Base-by-base conservation (phyloP, 2,329 filamentous ascomycete genomes). In the Cladorrhinum sp. region DNA sequence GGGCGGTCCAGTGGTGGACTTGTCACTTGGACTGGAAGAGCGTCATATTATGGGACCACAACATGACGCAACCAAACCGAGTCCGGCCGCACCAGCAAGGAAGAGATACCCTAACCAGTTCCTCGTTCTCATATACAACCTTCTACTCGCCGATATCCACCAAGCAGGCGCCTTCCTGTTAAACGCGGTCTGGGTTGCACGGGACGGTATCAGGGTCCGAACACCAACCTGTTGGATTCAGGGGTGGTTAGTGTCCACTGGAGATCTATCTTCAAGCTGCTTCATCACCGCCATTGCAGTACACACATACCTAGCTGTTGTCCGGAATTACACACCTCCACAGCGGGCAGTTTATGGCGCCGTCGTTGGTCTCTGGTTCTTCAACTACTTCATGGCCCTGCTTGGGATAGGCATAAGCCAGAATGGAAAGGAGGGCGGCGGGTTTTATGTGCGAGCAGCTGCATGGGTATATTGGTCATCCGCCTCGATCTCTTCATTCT, bases 71-170 rank as follows among this genome's bases (percentile, higher is more conserved):
- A 18, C 32, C 3, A 57, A 61, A 27, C 57, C 18, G 6, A 10
- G 45, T 3, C n/a, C 55, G 9, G 51, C 4, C 0, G n/a, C 57
- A 23, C 57, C 50, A 22, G 54, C 20, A 36, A 62, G 59, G 48
- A 65, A 61, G 55, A 12, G 62, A 10, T 58, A 67, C 49, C 67
- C 67, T 1, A 85, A 85, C 62, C 84, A 87, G 69, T 85, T 85
- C 65, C 75, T 86, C 22, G 74, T 86, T 3, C 74, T 87, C 3
- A 80, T 86, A 59, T 81, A 83, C 71, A 86, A 86, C 68, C 78
- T 86, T 7, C 72, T 86, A 2, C 71, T 84, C 56, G 83, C 84
- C 29, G 84, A 87, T 67, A 76, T 85, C 9, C 79, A 85, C 65
- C 84, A 86, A 68, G 75, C 81, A 4, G 66, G 79, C 2, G 78